A percentile compares a stretch with the other conserved stretches of the same genome.
Evolutionary conservation across 805 yeast species (phyloP).

Genomic region (Candida multigemmis): DNA sequence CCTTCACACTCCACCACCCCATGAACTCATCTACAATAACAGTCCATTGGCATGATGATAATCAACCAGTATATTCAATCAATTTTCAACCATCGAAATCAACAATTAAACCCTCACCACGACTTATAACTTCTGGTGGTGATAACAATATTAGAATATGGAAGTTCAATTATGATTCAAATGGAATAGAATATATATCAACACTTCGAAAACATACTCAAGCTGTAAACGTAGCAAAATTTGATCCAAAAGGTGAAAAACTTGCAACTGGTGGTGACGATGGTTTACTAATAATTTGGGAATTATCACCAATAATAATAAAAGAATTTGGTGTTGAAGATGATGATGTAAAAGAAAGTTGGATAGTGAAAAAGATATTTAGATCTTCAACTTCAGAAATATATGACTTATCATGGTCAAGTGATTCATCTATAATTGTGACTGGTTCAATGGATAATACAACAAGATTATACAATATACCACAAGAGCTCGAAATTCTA

Average conservation of each 20-base stretch:
- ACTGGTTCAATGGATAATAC: constrained; percentile 90
- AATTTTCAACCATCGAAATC: constrained; percentile 43
- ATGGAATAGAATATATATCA: constrained; percentile 60
- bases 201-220: constrained; percentile 85
- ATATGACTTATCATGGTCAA: constrained; percentile 91
- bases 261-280: constrained; percentile 95
- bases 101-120: constrained; percentile 14
- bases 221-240: constrained; percentile 87
- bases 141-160: constrained; percentile 79
- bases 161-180: constrained; percentile 11
- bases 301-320: constrained; percentile 40
- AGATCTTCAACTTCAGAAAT: constrained; percentile 65
- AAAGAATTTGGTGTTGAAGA: constrained; percentile 54
- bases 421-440: constrained; percentile 65
- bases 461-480: constrained; percentile 56
- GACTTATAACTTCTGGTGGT: constrained; percentile 89
- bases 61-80: constrained; percentile 63
- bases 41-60: constrained; percentile 69
- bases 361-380: constrained; percentile 57
- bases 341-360: constrained; percentile 56
- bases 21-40: constrained; percentile 41
- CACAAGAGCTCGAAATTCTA: constrained; percentile 46
- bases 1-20: too few relatives aligned
- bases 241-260: constrained; percentile 57
- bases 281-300: constrained; percentile 83